Evolutionary conservation across 179 eudicot genomes (phyloP), one percentile per base, ranked within the genome.

Genomic region (Beta macrorhiza): DNA sequence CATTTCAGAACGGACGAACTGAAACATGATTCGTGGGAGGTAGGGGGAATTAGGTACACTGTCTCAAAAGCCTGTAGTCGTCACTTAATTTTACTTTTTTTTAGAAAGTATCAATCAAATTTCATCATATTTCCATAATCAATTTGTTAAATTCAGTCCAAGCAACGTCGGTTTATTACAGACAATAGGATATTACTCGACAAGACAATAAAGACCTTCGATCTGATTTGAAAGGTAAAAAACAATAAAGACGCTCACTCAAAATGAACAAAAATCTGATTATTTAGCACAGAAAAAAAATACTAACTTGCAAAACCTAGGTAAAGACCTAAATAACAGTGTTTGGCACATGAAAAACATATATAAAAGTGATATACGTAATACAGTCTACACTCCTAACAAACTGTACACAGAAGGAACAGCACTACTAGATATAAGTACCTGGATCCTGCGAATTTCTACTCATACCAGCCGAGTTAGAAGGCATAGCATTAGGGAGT

Each of bases 361-460:
- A 63, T 10, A 20, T 37, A 37, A 37, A 37, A 37, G 42, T 37
- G 42, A 37, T 37, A 37, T 37, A 37, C 42, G 2, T 37, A 37
- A 59, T 7, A 22, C 65, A 61, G 2, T 7, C 10, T 61, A 5
- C 1, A 61, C 17, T 69, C 13, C 53, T 17, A 8, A 64, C 7
- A n/a, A 49, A 42, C 71, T 37, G 42, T 37, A 65, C 47, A 65
- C 53, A 25, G 32, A 77, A 84, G 32, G 42, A 5, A 72, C n/a
- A 61, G 44, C 29, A n/a, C 14, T 47, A 16, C 47, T 75, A 29
- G 55, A 55, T 45, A 70, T 62, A 29, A 77, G 25, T 84, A 96
- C 99, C 99, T 86, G 92, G 86, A 88, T 93, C 98, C 63, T 87
- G 89, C 3, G 94, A 91, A 83, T 87, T 92, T 84, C 87, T 82